phyloP scores from a whole-genome alignment of 139 green algal genomes.

The Helicosporidium sp. region DNA sequence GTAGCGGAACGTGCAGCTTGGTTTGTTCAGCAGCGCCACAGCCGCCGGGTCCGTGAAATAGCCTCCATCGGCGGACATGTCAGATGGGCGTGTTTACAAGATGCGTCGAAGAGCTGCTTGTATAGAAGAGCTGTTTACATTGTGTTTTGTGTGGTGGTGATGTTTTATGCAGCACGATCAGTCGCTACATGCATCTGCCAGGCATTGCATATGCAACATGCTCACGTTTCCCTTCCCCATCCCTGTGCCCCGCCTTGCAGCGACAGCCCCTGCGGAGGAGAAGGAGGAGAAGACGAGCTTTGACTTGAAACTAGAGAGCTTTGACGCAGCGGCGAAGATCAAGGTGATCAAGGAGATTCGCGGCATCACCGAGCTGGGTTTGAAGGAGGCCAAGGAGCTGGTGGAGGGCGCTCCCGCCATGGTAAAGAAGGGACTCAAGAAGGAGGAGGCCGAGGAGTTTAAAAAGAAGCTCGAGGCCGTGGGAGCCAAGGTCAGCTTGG shows the following conservation, averaged over 20 bases:
- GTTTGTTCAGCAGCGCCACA: too few species aligned
- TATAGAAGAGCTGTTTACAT: too few species aligned
- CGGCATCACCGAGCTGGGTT: constrained; percentile 65
- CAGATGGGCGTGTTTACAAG: too few species aligned
- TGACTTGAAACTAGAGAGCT: constrained; percentile 81
- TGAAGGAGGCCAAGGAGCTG: constrained; percentile 98
- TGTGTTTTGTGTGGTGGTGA: too few species aligned
- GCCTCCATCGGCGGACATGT: too few species aligned
- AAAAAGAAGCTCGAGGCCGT: constrained; percentile 67
- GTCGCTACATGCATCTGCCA: neutral
- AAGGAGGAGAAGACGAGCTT: constrained; percentile 85
- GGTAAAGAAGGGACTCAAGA: constrained; percentile 71
- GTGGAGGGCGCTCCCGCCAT: constrained; percentile 78
- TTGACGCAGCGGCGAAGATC: constrained; percentile 79
- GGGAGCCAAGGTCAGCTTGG: constrained; percentile 19
- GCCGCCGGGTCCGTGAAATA: too few species aligned
- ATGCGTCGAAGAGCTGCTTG: too few species aligned
- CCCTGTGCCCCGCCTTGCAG: too few species aligned
- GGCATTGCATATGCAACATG: neutral
- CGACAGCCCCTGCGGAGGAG: constrained; percentile 16
- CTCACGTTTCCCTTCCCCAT: too few species aligned
- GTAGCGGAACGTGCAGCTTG: neutral
- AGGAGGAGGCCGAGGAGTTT: constrained; percentile 86
- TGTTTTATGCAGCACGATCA: too few species aligned
- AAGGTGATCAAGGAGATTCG: constrained; percentile 99